phyloP scores from a whole-genome alignment of 2,329 filamentous ascomycete genomes.

The Sordariomycetes sp. region DNA sequence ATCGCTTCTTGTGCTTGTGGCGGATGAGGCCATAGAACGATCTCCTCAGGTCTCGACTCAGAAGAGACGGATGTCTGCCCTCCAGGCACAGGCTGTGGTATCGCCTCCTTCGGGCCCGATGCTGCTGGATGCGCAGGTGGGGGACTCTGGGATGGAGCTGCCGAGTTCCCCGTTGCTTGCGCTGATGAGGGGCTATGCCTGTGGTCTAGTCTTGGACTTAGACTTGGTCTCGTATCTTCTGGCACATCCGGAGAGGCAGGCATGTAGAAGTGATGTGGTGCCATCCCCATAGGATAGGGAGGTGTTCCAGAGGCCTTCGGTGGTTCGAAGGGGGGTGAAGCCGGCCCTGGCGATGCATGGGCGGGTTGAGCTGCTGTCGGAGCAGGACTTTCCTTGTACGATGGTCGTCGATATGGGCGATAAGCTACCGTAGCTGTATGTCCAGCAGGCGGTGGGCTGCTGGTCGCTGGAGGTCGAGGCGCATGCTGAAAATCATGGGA shows the following conservation, averaged over 20 bases:
- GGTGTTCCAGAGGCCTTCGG: conserved; percentile 3
- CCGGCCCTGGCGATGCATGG: conserved; percentile 1
- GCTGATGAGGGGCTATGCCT: too few relatives aligned
- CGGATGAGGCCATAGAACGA: conserved; percentile 3
- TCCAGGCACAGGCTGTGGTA: too few relatives aligned
- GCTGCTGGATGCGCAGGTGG: not conserved
- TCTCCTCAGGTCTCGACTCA: not conserved
- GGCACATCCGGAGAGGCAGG: conserved; percentile 1
- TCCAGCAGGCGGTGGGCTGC: not conserved
- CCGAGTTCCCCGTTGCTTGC: too few relatives aligned
- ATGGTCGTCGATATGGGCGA: conserved; percentile 17
- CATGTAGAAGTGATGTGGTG: conserved; percentile 14
- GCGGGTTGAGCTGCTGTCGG: not conserved
- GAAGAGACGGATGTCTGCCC: not conserved
- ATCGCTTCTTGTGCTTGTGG: not conserved
- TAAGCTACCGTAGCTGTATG: conserved; percentile 8
- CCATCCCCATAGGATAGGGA: conserved; percentile 7
- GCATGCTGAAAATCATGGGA: conserved; percentile 6
- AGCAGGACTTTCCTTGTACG: conserved; percentile 1
- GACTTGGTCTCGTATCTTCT: not conserved
- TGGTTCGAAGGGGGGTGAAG: conserved; percentile 3
- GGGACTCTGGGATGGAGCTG: too few relatives aligned
- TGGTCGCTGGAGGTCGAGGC: not conserved
- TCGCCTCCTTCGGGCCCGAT: not conserved
- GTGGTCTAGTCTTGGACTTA: not conserved